Evolutionary conservation across 2,329 filamentous ascomycete genomes (phyloP), one percentile per base, ranked within the genome.

Genomic region (Colletotrichum sojae): DNA sequence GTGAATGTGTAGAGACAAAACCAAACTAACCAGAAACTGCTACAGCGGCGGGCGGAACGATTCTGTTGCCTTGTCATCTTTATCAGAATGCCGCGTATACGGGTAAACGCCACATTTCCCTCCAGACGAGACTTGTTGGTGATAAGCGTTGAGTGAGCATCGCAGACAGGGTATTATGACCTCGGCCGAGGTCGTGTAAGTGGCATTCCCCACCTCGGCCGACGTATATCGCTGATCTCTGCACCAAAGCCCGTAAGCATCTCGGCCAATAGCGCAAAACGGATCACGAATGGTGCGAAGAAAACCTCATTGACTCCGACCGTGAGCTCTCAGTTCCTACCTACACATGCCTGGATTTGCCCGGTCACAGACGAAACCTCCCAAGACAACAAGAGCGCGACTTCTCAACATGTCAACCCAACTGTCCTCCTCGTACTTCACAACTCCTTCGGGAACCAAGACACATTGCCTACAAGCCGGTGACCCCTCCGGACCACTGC

Each of bases 391-490:
- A 43, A 8, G 31, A 36, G 31, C 31, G 31, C 31, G n/a, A 43
- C 40, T 43, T 43, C 40, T 6, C 55, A 20, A 22, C 9, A 57
- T 57, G 55, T 8, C 22, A 6, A 31, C 40, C 4, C 40, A n/a
- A 43, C 13, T 6, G 13, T n/a, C 40, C 15, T 57, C 54, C 4
- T 25, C 40, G 6, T 46, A 31, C 36, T 66, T 70, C 51, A 71
- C 61, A 15, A 74, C 73, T 51, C 55, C 70, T 6, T 55, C 65
- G 10, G 73, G 73, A 25, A 74, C 73, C 8, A 73, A 74, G 27
- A 71, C 73, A n/a, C 77, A 79, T 67, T 78, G 73, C 67, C 71
- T 70, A 4, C 63, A 71, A 22, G 22, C 73, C 18, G 76, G 75
- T 6, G 73, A 72, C 6, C 49, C 71, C 36, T 59, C 68, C 2